Base-by-base conservation (phyloP, 495 filamentous ascomycete species). In the Letharia columbiana region DNA sequence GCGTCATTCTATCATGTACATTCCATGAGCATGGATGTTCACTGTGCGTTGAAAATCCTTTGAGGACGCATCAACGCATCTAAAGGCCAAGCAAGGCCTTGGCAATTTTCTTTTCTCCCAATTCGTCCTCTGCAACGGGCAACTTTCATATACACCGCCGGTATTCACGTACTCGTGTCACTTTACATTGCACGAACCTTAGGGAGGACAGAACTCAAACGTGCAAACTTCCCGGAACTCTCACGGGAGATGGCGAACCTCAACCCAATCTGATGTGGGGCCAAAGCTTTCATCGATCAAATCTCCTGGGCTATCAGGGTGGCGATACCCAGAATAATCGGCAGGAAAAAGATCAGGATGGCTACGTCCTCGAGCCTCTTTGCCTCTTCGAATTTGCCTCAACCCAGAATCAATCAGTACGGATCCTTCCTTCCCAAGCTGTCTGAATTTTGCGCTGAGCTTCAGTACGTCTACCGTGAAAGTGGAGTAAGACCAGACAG, bases 221-320 rank as follows among this genome's bases (percentile, higher is more conserved):
- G 4, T 47, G 40, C 57, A 65, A 65, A 4, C 54, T 58, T 59
- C 63, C 63, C 63, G 50, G 50, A 65, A 65, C 40, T 65, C 40
- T 65, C 52, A 18, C 63, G 63, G 63, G 63, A 65, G 31, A 65
- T 17, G 63, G 63, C 63, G 63, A 65, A 59, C 31, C 28, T 59
- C 63, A 65, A 65, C 63, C 52, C 52, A 58, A 65, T 65, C 18
- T 40, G 31, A 58, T 57, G 33, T 28, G 37, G 52, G 52, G 54
- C 28, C 41, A 59, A 18, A 28, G 44, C 37, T 23, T 54, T 44
- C 17, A 65, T 42, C 28, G 15, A 23, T 45, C 17, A 58, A 64
- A 57, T 23, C 54, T 65, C 12, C 54, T n/a, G 8, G 28, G 10
- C 41, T 33, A 31, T 4, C 33, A 57, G 7, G 28, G 8, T 35